phyloP scores from a whole-genome alignment of 1,284 basidiomycete species.

The Irpex rosettiformis region DNA sequence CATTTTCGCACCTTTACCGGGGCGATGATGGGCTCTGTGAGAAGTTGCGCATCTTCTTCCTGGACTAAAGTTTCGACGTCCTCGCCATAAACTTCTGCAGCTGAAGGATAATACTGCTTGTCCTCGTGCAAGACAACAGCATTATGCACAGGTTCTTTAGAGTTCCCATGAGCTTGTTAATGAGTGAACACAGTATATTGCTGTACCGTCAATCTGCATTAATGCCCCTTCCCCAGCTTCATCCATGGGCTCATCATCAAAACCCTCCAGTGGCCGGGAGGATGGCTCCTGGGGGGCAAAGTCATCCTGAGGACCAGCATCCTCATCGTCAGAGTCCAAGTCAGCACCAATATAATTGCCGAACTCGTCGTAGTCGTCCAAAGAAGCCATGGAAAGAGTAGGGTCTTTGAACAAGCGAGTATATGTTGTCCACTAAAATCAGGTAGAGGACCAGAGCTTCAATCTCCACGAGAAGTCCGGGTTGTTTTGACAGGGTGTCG shows the following conservation, averaged over 20 bases:
- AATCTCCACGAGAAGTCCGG: not conserved
- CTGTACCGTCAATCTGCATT: conserved; percentile 80
- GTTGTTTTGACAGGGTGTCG: not conserved
- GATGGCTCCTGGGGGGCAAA: conserved; percentile 37
- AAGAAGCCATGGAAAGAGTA: conserved; percentile 58
- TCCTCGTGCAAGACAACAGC: conserved; percentile 95
- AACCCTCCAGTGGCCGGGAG: conserved; percentile 67
- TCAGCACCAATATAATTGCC: conserved; percentile 96
- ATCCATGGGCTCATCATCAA: conserved; percentile 60
- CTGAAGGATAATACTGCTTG: conserved; percentile 97
- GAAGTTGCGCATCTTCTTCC: conserved; percentile 96
- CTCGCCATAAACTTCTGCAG: conserved; percentile 88
- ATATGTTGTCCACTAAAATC: not conserved
- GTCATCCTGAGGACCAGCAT: conserved; percentile 50
- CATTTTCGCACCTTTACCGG: conserved; percentile 93
- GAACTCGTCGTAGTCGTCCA: conserved; percentile 89
- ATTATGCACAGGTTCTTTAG: conserved; percentile 68
- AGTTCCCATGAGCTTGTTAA: conserved; percentile 1
- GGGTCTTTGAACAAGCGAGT: not conserved
- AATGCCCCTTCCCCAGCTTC: conserved; percentile 55
- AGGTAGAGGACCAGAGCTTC: not conserved
- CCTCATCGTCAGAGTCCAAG: conserved; percentile 86
- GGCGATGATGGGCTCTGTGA: conserved; percentile 94
- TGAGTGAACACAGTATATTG: not conserved
- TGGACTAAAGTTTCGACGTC: conserved; percentile 97